These are phyloP conservation scores for Euphorbia lathyris DNA, from an alignment of 345 rosid genomes.

Conservation along the genomic window DNA sequence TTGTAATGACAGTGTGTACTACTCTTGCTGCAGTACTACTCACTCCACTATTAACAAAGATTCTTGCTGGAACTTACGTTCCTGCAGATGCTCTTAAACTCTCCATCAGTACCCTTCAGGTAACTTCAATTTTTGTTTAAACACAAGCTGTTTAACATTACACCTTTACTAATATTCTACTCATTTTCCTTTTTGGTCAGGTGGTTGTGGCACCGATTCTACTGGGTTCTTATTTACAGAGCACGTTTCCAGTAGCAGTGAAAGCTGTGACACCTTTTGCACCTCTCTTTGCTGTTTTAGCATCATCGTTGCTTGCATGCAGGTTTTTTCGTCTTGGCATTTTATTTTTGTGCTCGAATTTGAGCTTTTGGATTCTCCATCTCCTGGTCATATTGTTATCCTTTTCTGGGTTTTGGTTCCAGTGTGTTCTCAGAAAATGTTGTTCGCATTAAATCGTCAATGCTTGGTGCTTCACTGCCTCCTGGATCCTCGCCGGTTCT, in stretches of 20 bases:
- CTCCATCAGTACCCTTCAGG: conserved; percentile 68
- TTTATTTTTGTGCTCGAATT: neutral
- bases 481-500: conserved; percentile 32
- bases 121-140: conserved; percentile 6
- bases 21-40: conserved; percentile 57
- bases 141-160: neutral
- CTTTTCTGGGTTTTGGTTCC: conserved; percentile 7
- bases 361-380: neutral
- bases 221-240: conserved; percentile 56
- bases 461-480: conserved; percentile 32
- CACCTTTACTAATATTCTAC: neutral
- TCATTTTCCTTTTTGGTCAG: conserved; percentile 24
- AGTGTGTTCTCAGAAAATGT: conserved; percentile 63
- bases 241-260: conserved; percentile 46
- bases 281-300: conserved; percentile 56
- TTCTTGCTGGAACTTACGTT: conserved; percentile 64
- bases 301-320: conserved; percentile 59
- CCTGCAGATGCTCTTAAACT: conserved; percentile 57
- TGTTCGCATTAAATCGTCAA: conserved; percentile 47
- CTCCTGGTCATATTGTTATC: neutral
- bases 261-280: conserved; percentile 50
- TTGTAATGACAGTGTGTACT: conserved; percentile 61
- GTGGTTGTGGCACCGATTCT: conserved; percentile 62
- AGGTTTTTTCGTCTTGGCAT: conserved; percentile 34
- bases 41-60: conserved; percentile 54